phyloP scores from a whole-genome alignment of 2,329 filamentous ascomycete species.

The Sporothrix mexicana region DNA sequence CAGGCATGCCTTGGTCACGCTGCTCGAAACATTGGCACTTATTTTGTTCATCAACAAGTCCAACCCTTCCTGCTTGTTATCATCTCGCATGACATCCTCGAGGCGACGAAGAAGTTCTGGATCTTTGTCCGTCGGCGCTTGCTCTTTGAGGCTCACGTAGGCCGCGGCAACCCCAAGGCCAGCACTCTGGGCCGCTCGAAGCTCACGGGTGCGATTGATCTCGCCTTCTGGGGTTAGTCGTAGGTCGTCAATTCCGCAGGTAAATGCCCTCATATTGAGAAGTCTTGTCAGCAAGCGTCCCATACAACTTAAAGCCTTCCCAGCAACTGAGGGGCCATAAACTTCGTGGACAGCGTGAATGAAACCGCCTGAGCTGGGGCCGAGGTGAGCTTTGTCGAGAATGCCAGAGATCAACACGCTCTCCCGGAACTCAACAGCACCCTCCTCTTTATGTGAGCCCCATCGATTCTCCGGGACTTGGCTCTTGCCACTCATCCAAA shows the following conservation, averaged over 20 bases:
- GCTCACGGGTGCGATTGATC: constrained; percentile 67
- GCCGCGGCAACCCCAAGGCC: constrained; percentile 82
- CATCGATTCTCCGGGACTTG: constrained; percentile 80
- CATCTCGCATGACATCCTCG: constrained; percentile 89
- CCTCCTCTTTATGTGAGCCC: constrained; percentile 79
- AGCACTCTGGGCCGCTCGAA: constrained; percentile 69
- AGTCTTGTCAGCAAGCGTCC: constrained; percentile 88
- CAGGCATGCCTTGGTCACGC: constrained; percentile 78
- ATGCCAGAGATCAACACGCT: constrained; percentile 90
- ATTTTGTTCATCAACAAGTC: constrained; percentile 82
- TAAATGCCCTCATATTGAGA: constrained; percentile 92
- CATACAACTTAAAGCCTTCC: constrained; percentile 85
- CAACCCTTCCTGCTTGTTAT: constrained; percentile 87
- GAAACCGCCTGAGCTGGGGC: constrained; percentile 82
- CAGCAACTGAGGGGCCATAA: constrained; percentile 85
- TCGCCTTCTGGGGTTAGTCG: constrained; percentile 83
- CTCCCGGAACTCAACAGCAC: constrained; percentile 78
- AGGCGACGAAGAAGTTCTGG: constrained; percentile 76
- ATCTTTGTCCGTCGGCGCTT: constrained; percentile 66
- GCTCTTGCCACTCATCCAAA: constrained; percentile 80
- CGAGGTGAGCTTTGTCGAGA: constrained; percentile 93
- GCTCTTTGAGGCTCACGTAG: constrained; percentile 82
- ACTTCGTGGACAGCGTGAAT: constrained; percentile 93
- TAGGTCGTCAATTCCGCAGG: constrained; percentile 96
- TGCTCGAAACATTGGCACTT: constrained; percentile 73